Evolutionary conservation across 2,329 filamentous ascomycete genomes (phyloP).

Genomic region (Ambrosiella beaveri): DNA sequence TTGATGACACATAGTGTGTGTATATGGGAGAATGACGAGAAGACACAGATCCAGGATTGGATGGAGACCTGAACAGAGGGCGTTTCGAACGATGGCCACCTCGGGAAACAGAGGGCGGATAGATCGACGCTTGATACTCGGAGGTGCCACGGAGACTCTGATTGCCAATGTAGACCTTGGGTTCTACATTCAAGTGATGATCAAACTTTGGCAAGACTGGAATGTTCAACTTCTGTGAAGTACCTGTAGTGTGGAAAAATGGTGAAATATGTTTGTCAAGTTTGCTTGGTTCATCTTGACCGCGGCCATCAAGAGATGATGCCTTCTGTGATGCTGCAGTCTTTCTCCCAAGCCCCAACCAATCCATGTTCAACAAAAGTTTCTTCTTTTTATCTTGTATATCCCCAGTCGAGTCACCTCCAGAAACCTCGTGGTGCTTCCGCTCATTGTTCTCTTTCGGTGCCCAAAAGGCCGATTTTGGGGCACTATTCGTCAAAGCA

Average conservation of each 20-base stretch:
- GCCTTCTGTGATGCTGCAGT: background rate
- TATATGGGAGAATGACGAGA: too few relatives aligned
- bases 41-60: too few relatives aligned
- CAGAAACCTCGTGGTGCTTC: too few relatives aligned
- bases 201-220: background rate
- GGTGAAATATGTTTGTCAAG: background rate
- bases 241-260: background rate
- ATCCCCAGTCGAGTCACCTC: background rate
- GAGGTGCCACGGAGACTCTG: conserved; percentile 8
- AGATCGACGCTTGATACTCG: background rate
- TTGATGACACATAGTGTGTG: too few relatives aligned
- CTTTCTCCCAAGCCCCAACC: background rate
- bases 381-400: conserved; percentile 1
- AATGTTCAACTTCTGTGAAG: background rate
- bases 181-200: background rate
- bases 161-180: conserved; percentile 8
- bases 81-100: background rate
- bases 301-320: too few relatives aligned
- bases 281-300: too few relatives aligned
- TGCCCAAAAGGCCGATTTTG: too few relatives aligned
- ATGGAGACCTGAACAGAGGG: too few relatives aligned
- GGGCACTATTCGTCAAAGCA: too few relatives aligned
- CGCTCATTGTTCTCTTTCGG: too few relatives aligned
- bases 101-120: background rate
- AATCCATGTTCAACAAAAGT: background rate